Percentiles rank a stretch among this genome's conserved stretches.
Evolutionary conservation across 345 rosid species (phyloP).

Genomic region (Eutrema heterophyllum): DNA sequence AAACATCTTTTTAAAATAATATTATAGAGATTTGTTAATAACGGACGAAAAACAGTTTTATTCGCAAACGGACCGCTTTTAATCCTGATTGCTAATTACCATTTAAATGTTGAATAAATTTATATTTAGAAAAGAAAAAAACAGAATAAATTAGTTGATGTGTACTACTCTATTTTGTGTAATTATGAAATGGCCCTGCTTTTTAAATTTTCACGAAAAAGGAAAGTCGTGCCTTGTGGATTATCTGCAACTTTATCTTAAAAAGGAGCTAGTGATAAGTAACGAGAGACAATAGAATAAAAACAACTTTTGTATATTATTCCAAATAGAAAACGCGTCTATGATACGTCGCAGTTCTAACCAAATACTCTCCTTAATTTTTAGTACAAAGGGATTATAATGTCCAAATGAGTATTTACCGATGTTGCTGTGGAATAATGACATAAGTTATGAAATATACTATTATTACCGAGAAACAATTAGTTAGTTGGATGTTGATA

Average conservation of each 20-base stretch:
- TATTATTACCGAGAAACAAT: not conserved
- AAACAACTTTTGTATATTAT: slow-evolving; percentile 15
- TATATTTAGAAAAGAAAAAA: not conserved
- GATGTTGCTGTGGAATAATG: not conserved
- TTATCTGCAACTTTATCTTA: slow-evolving; percentile 10
- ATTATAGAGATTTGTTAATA: too few species aligned
- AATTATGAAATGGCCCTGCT: slow-evolving; percentile 4
- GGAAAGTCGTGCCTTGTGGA: slow-evolving; percentile 27
- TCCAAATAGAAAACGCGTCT: slow-evolving; percentile 12
- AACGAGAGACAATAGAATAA: slow-evolving; percentile 9
- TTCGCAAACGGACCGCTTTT: too few species aligned
- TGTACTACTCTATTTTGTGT: not conserved
- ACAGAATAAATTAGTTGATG: not conserved
- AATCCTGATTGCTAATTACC: not conserved
- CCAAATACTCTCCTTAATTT: not conserved
- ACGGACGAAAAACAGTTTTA: too few species aligned
- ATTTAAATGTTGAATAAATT: not conserved
- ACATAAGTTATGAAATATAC: not conserved
- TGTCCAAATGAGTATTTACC: not conserved
- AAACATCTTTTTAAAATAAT: too few species aligned
- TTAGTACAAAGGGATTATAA: not conserved
- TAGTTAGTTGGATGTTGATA: not conserved
- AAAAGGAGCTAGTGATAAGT: slow-evolving; percentile 8
- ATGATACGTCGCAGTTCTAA: slow-evolving; percentile 8
- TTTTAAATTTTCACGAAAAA: slow-evolving; percentile 8